Conservation (phyloP, 2,329 filamentous ascomycete species). For the Dothideomycetes sp. region DNA sequence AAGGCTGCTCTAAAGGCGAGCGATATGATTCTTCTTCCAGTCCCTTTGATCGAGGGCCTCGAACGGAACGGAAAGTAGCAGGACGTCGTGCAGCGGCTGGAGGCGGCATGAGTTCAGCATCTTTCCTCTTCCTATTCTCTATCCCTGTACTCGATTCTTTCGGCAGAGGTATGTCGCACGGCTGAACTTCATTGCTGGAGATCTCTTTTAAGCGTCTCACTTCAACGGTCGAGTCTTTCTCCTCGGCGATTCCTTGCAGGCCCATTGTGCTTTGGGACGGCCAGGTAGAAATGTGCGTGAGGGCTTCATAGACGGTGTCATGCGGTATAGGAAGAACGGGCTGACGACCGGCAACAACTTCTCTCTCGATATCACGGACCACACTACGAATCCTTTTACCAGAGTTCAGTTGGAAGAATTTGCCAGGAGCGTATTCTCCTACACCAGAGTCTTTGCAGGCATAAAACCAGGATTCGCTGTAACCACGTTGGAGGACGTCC, state of each 20-base stretch:
- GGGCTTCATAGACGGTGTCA: conserved; percentile 37
- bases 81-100: conserved; percentile 12
- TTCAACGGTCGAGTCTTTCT: conserved; percentile 29
- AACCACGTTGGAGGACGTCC: conserved; percentile 33
- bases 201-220: conserved; percentile 31
- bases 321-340: conserved; percentile 38
- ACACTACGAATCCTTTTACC: conserved; percentile 37
- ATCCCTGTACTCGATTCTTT: conserved; percentile 1
- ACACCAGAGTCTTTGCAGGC: conserved; percentile 41
- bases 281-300: conserved; percentile 28
- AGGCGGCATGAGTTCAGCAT: conserved; percentile 23
- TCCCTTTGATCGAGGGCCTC: no score
- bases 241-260: conserved; percentile 27
- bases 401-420: conserved; percentile 34
- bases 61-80: conserved; percentile 5
- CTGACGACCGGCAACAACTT: conserved; percentile 35
- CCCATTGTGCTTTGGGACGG: conserved; percentile 21
- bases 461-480: conserved; percentile 39
- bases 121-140: conserved; percentile 13
- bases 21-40: no score
- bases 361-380: conserved; percentile 37
- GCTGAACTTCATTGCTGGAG: conserved; percentile 30
- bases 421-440: conserved; percentile 35
- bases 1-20: neutral
- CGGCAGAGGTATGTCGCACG: neutral